phyloP scores from a whole-genome alignment of 331 rosid genomes.

The Rhamnella rubrinervis region DNA sequence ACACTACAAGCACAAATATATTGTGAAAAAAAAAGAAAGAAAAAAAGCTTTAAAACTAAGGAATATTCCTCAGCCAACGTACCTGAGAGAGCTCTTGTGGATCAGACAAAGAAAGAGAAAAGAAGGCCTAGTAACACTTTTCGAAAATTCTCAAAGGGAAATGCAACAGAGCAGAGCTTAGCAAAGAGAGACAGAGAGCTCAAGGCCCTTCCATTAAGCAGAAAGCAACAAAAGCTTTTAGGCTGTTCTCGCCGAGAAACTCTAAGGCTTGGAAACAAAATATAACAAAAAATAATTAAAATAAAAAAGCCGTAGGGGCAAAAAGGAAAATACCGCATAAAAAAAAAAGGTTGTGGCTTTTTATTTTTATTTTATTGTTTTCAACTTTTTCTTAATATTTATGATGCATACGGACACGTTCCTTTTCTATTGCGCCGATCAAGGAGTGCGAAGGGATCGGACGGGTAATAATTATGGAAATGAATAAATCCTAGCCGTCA shows the following conservation, averaged over 20 bases:
- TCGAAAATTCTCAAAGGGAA: conserved; percentile 18
- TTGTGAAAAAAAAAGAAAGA: not conserved
- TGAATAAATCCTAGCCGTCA: conserved; percentile 32
- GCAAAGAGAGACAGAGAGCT: conserved; percentile 21
- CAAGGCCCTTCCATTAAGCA: conserved; percentile 73
- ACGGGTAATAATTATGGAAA: conserved; percentile 32
- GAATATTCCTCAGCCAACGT: conserved; percentile 21
- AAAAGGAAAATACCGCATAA: conserved; percentile 30
- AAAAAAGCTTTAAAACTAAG: not conserved
- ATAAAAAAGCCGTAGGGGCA: conserved; percentile 33
- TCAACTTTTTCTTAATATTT: not conserved
- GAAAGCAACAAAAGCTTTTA: conserved; percentile 59
- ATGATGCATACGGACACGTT: conserved; percentile 19
- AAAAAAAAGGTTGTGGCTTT: conserved; percentile 19
- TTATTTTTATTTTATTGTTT: conserved; percentile 1
- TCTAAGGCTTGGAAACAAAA: conserved; percentile 29
- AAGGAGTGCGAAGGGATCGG: conserved; percentile 11
- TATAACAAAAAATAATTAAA: not conserved
- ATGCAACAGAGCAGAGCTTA: conserved; percentile 22
- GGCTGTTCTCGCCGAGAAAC: conserved; percentile 44
- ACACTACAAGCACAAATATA: not conserved
- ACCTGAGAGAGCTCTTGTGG: conserved; percentile 40
- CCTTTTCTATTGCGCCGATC: conserved; percentile 22
- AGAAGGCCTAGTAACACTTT: conserved; percentile 23
- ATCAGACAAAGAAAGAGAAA: conserved; percentile 30